Evolutionary conservation across 1,284 basidiomycete species (phyloP).

Genomic region (Lentinula novae-zelandiae): DNA sequence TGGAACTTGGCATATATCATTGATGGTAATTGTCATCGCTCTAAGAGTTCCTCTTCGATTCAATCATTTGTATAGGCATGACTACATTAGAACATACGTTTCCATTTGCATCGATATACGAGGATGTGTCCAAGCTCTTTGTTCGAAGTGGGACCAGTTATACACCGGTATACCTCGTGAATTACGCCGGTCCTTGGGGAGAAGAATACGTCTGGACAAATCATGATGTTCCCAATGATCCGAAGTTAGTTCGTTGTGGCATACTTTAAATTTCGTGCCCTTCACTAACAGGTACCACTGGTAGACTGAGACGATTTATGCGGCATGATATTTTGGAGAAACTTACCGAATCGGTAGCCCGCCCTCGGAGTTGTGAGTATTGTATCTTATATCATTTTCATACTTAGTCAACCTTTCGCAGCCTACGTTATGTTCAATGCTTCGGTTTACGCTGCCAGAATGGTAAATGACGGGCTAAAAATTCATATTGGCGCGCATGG

Average conservation of each 20-base stretch:
- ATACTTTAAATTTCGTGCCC: not conserved
- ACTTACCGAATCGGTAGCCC: conserved; percentile 54
- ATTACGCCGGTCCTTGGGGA: conserved; percentile 65
- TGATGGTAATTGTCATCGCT: conserved; percentile 44
- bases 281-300: not conserved
- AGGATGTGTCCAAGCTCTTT: conserved; percentile 62
- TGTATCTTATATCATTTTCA: conserved; percentile 20
- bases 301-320: conserved; percentile 56
- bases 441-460: conserved; percentile 59
- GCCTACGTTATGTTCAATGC: conserved; percentile 66
- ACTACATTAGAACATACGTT: conserved; percentile 72
- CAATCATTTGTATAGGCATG: conserved; percentile 49
- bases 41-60: not conserved
- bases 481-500: conserved; percentile 73
- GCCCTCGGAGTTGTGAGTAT: conserved; percentile 54
- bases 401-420: conserved; percentile 13
- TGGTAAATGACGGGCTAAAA: conserved; percentile 56
- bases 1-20: conserved; percentile 75
- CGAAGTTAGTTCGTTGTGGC: conserved; percentile 53
- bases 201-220: conserved; percentile 68
- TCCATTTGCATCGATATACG: conserved; percentile 60
- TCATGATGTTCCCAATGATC: conserved; percentile 60
- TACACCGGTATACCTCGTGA: conserved; percentile 71
- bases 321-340: conserved; percentile 60
- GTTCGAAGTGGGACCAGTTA: conserved; percentile 64